Evolutionary conservation across 1,284 basidiomycete genomes (phyloP).

Genomic region (Sphagnurus paluster): DNA sequence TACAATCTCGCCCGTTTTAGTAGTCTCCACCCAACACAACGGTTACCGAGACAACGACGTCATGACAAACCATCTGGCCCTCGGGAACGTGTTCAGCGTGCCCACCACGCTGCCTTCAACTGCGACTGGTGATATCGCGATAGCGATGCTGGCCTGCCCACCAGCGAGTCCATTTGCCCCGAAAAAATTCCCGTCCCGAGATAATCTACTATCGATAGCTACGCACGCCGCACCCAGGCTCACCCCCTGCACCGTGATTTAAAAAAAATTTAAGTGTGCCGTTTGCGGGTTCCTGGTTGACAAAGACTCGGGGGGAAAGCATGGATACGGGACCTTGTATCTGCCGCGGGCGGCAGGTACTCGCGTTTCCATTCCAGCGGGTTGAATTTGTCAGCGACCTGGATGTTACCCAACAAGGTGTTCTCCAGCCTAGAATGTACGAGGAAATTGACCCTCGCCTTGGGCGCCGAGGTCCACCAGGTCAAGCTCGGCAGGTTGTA

Average conservation of each 20-base stretch:
- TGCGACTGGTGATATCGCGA: conserved; percentile 7
- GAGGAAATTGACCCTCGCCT: too few species aligned
- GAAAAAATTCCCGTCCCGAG: neutral
- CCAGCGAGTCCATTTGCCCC: neutral
- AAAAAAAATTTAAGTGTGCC: neutral
- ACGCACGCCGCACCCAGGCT: neutral
- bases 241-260: neutral
- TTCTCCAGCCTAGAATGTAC: neutral
- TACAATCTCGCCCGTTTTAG: conserved; percentile 9
- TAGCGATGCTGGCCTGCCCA: conserved; percentile 7
- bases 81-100: conserved; percentile 9
- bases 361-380: conserved; percentile 4
- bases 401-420: too few species aligned
- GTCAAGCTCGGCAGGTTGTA: too few species aligned
- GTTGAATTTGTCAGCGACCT: neutral
- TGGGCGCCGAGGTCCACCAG: too few species aligned
- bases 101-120: conserved; percentile 6
- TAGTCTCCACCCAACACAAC: conserved; percentile 13
- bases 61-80: conserved; percentile 9
- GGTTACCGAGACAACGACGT: conserved; percentile 24
- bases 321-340: conserved; percentile 9
- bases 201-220: conserved; percentile 12
- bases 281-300: conserved; percentile 17
- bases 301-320: neutral
- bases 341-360: conserved; percentile 6